Percentiles rank a stretch among this genome's conserved stretches.
Evolutionary conservation across 2,329 filamentous ascomycete species (phyloP).

Genomic region (Alternaria dauci): DNA sequence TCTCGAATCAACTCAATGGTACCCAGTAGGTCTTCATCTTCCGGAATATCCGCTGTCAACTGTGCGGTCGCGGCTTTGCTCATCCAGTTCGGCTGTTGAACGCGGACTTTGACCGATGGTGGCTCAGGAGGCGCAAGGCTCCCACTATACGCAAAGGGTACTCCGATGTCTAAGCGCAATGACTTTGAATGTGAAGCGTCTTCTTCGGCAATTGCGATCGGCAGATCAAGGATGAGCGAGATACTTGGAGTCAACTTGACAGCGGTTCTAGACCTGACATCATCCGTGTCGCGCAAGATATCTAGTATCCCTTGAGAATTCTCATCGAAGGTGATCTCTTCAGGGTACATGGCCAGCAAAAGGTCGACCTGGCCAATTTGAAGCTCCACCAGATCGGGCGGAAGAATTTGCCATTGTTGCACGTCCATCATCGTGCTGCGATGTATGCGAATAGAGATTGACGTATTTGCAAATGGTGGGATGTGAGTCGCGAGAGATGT

Average conservation of each 20-base stretch:
- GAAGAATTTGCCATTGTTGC: conserved; percentile 29
- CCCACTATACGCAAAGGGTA: conserved; percentile 27
- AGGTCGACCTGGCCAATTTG: conserved; percentile 43
- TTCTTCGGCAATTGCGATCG: conserved; percentile 7
- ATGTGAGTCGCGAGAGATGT: neutral
- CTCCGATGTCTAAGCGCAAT: conserved; percentile 30
- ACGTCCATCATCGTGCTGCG: neutral
- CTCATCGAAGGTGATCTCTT: conserved; percentile 27
- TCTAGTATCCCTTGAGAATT: conserved; percentile 17
- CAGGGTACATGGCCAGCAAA: conserved; percentile 40
- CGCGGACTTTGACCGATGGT: conserved; percentile 30
- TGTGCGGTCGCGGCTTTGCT: conserved; percentile 29
- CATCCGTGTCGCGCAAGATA: conserved; percentile 15
- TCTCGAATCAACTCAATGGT: conserved; percentile 36
- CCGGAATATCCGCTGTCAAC: conserved; percentile 18
- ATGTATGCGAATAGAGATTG: neutral
- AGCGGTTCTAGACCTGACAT: neutral
- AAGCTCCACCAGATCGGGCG: conserved; percentile 35
- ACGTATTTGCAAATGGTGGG: neutral
- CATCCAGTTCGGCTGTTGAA: conserved; percentile 38
- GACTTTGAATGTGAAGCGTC: neutral
- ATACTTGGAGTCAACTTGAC: conserved; percentile 17
- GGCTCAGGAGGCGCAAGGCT: conserved; percentile 23
- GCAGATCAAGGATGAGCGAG: conserved; percentile 22
- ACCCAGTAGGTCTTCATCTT: conserved; percentile 30